Evolutionary conservation across 192 early-diverging fungal genomes (phyloP), one percentile per base, ranked within the genome.

Genomic region (Gamsiella multidivaricata): DNA sequence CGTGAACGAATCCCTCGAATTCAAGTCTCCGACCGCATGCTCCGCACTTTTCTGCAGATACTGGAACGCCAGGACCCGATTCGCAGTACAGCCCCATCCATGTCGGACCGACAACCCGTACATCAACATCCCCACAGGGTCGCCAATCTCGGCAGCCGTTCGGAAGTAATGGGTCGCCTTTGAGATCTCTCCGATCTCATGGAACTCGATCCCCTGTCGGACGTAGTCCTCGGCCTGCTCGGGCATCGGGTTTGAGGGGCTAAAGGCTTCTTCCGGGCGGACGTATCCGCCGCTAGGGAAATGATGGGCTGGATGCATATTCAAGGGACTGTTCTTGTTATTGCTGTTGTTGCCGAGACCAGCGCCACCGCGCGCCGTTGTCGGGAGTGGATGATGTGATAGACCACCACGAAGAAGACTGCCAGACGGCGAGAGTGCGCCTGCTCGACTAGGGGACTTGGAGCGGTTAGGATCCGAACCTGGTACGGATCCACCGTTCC

Each of bases 21-120:
- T 85, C 39, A 90, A 65, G 37, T 88, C 87, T 22, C 82, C 84
- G 10, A 90, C 85, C 0, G 90, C 90, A 46, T 80, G 85, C 56
- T 89, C 88, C 22, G 89, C 91, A 4, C 90, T 88, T 66, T 86
- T 91, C 69, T 91, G 88, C 54, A 92, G 61, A 64, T 90, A 91
- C 56, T 85, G 83, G 74, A 94, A 89, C 3, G 90, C 91, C 53
- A 88, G 50, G 39, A 82, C 81, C 11, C 86, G 84, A 79, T 94
- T 88, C 18, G 86, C 66, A 65, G 86, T 85, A 72, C 91, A 92
- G 10, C 92, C 86, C 92, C 92, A 93, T 34, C 92, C 92, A 71
- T 93, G 92, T 17, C 92, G 86, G 17, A 91, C 81, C 17, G 92
- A 90, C 37, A 93, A 72, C 3, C 92, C 92, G 64, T 90, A 92